Conservation (phyloP, 768 basidiomycete species). For the Saitozyma podzolica region DNA sequence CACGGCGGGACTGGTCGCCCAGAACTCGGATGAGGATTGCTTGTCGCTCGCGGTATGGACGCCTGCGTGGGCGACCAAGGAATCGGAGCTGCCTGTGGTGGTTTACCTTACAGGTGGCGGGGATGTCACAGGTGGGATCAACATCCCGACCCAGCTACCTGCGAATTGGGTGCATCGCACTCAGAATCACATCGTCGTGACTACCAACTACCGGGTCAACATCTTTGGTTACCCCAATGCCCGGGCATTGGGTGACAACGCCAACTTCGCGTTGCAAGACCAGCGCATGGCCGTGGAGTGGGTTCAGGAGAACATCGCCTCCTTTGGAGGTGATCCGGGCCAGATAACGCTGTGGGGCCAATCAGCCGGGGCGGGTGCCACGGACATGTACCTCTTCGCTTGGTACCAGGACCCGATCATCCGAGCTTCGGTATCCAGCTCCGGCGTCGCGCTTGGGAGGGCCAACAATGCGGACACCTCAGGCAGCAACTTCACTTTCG, state of each 20-base stretch:
- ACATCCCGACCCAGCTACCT: background rate
- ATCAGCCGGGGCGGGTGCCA: background rate
- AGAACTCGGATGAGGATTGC: background rate
- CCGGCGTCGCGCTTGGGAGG: too few species aligned
- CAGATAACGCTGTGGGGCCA: conserved; percentile 56
- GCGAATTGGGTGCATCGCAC: background rate
- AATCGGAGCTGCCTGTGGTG: background rate
- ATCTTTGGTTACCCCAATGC: conserved; percentile 20
- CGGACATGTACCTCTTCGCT: background rate
- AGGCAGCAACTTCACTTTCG: too few species aligned
- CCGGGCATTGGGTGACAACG: conserved; percentile 7
- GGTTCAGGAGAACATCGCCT: conserved; percentile 60
- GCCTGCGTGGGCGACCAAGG: background rate
- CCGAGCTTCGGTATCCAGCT: too few species aligned
- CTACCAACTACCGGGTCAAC: conserved; percentile 27
- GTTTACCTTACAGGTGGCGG: background rate
- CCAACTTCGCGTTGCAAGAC: conserved; percentile 13
- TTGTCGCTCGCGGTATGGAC: background rate
- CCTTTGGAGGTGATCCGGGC: conserved; percentile 62
- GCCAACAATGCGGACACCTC: too few species aligned
- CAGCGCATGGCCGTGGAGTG: conserved; percentile 53
- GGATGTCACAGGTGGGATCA: background rate
- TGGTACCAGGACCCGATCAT: too few species aligned
- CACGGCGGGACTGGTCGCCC: background rate
- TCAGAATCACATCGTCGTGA: conserved; percentile 9